These are phyloP conservation scores for Maudiozyma barnettii DNA, from an alignment of 805 yeast species.

Conservation along the genomic window DNA sequence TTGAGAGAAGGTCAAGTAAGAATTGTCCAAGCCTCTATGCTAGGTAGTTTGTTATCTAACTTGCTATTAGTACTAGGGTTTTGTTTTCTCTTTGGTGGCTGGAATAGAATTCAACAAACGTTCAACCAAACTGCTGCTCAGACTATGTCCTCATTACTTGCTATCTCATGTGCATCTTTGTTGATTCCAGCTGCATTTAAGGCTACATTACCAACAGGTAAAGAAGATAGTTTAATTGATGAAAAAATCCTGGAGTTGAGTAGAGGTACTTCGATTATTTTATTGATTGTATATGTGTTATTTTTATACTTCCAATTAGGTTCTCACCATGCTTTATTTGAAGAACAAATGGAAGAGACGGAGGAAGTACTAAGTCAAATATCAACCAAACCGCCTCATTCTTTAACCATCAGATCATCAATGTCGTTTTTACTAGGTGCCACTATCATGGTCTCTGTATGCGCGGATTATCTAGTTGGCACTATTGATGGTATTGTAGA, in stretches of 20 bases:
- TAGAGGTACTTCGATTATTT: slow-evolving; percentile 74
- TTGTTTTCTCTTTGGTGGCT: slow-evolving; percentile 89
- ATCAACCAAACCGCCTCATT: slow-evolving; percentile 16
- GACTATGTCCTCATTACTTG: slow-evolving; percentile 91
- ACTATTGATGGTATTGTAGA: slow-evolving; percentile 85
- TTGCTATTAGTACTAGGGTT: slow-evolving; percentile 87
- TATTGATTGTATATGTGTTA: slow-evolving; percentile 66
- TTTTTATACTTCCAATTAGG: slow-evolving; percentile 81
- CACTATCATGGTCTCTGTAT: slow-evolving; percentile 73
- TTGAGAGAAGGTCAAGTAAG: slow-evolving; percentile 75
- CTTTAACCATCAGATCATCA: slow-evolving; percentile 46
- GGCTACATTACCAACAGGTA: slow-evolving; percentile 51
- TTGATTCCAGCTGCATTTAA: slow-evolving; percentile 95
- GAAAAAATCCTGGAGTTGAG: slow-evolving; percentile 59
- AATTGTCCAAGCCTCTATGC: slow-evolving; percentile 95
- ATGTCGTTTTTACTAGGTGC: slow-evolving; percentile 45
- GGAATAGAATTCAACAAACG: slow-evolving; percentile 71
- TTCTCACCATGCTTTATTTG: slow-evolving; percentile 75
- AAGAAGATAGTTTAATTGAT: slow-evolving; percentile 29
- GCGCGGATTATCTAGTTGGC: slow-evolving; percentile 91
- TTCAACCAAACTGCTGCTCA: slow-evolving; percentile 97
- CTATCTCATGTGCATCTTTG: slow-evolving; percentile 80
- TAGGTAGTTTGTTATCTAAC: slow-evolving; percentile 87
- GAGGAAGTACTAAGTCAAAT: slow-evolving; percentile 26
- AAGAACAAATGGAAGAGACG: slow-evolving; percentile 37